Conservation (phyloP, 73 alveolate species). For the Paramecium octaurelia region DNA sequence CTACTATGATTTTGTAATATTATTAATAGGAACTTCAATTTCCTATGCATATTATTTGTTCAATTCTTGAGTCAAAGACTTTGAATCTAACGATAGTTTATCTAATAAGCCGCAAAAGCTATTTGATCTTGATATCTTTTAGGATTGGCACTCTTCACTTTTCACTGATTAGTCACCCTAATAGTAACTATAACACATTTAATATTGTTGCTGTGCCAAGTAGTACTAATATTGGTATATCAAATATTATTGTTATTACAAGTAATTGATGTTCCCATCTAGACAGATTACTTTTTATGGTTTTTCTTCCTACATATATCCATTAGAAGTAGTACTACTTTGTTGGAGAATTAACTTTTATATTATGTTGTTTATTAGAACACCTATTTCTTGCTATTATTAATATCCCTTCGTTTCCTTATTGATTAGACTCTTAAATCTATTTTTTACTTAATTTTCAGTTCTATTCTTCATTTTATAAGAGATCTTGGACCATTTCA, state of each 20-base stretch:
- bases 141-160: neutral
- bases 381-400: neutral
- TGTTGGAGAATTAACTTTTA: neutral
- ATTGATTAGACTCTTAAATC: conserved; percentile 53
- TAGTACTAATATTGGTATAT: neutral
- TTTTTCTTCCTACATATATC: neutral
- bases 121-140: neutral
- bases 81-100: neutral
- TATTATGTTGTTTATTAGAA: neutral
- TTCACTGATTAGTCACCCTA: neutral
- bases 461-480: conserved; percentile 50
- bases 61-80: neutral
- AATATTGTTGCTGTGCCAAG: neutral
- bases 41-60: neutral
- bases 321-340: neutral
- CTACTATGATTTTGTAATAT: neutral
- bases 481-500: conserved; percentile 51
- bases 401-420: conserved; percentile 29
- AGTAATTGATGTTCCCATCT: neutral
- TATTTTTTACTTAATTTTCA: conserved; percentile 50
- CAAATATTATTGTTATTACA: neutral
- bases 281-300: neutral
- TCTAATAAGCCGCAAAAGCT: neutral
- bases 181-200: neutral
- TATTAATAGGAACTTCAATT: neutral